A percentile compares a stretch with the other conserved stretches of the same genome.
These are phyloP conservation scores for Auxenochlorella pyrenoidosa DNA, from an alignment of 139 green algal species.

Conservation along the genomic window DNA sequence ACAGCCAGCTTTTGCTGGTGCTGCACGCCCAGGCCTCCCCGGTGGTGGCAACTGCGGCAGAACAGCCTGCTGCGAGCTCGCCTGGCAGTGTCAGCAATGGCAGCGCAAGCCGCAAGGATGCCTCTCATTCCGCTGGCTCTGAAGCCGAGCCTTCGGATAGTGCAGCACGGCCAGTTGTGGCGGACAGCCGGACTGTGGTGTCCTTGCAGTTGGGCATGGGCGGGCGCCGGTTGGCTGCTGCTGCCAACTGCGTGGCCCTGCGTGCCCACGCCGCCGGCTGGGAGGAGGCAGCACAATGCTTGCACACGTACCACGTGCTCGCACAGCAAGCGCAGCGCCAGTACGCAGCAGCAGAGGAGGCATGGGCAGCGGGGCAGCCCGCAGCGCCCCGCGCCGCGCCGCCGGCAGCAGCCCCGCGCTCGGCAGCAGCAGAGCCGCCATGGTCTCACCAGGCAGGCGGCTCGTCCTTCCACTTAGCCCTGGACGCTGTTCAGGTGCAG, in stretches of 20 bases:
- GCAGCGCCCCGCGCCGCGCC: neutral
- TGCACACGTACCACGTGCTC: conserved; percentile 35
- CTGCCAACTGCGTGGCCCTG: conserved; percentile 6
- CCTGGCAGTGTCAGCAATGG: neutral
- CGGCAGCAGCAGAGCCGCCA: neutral
- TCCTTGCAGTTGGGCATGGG: neutral
- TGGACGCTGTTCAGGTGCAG: neutral
- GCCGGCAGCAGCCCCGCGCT: neutral
- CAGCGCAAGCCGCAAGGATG: neutral
- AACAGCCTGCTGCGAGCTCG: neutral
- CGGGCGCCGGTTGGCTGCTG: neutral
- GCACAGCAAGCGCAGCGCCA: conserved; percentile 30
- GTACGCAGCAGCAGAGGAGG: neutral
- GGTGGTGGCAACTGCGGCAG: neutral
- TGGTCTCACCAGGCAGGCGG: neutral
- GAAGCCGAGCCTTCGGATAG: no score
- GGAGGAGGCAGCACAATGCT: conserved; percentile 29
- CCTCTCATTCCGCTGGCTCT: no score
- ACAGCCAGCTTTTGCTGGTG: conserved; percentile 19
- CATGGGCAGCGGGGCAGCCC: neutral
- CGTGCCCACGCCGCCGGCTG: conserved; percentile 24
- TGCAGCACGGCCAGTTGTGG: no score
- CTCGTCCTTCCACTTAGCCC: neutral
- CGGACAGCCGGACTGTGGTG: neutral
- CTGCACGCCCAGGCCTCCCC: neutral